Base-by-base conservation (phyloP, 2,329 filamentous ascomycete genomes). In the Paracoccidioides brasiliensis region DNA sequence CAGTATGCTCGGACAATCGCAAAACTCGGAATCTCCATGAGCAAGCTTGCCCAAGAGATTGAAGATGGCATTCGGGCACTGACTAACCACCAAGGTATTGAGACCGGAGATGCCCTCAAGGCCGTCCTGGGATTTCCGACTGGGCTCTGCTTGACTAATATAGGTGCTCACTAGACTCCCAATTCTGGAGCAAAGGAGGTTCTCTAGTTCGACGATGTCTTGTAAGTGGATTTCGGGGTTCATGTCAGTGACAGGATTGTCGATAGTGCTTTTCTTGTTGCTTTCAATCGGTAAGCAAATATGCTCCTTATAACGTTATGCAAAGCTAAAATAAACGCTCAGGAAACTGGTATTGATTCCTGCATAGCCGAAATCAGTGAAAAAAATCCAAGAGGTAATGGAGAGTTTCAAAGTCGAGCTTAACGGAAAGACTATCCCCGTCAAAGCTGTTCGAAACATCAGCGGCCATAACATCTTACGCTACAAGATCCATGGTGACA, bases 201-300 rank as follows among this genome's bases (percentile, higher is more conserved):
- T 38, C 74, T 93, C 57, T 76, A 86, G 65, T 69, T 84, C 58
- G 79, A 81, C 59, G 87, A 94, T 66, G 86, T 94, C 40, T 80
- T 91, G 78, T 90, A 88, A 70, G 83, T 90, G 6, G 86, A 91
- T 64, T 87, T 90, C 64, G 86, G 87, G 51, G 86, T 90, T 35
- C 87, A 91, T 67, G 79, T 90, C 64, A 87, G 86, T 64, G 87
- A 87, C 3, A 79, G 82, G 61, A 91, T 90, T 66, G 85, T 90
- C 56, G 86, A 91, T 73, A 86, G 82, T 61, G 87, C 87, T 5
- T 91, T 90, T 67, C 90, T 87, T 8, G 76, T 90, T 70, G 78
- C 85, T 0, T 90, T 88, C 65, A 84, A 90, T 64, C 81, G n/a
- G n/a, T n/a, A n/a, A n/a, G n/a, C n/a, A 64, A 56, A 9, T 48